Percentiles rank a stretch among this genome's conserved stretches.
phyloP scores from a whole-genome alignment of 2,329 filamentous ascomycete species.

The Colletotrichum karsti region DNA sequence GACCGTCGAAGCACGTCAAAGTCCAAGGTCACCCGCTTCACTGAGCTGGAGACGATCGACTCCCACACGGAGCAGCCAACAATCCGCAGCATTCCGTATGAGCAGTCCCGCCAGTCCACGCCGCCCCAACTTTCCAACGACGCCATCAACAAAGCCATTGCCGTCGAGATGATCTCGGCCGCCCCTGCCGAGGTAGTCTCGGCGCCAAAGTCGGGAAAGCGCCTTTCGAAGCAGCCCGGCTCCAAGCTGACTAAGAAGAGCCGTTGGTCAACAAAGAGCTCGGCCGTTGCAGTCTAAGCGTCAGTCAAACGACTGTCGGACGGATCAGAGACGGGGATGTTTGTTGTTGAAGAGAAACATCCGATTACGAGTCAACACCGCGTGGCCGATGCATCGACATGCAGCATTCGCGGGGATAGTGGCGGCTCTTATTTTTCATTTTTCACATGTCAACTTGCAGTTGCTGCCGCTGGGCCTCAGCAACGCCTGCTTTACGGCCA shows the following conservation, averaged over 20 bases:
- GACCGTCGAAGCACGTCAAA: conserved; percentile 33
- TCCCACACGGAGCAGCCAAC: conserved; percentile 32
- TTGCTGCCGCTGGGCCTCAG: conserved; percentile 16
- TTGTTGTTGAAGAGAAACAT: background rate
- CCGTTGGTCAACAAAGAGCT: conserved; percentile 38
- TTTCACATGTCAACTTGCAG: background rate
- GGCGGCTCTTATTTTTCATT: too few species aligned
- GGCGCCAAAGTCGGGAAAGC: conserved; percentile 33
- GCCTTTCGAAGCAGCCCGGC: conserved; percentile 39
- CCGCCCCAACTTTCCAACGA: conserved; percentile 29
- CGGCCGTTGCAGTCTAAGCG: conserved; percentile 37
- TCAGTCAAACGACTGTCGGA: background rate
- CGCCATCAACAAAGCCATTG: conserved; percentile 31
- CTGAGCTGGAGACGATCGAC: conserved; percentile 41
- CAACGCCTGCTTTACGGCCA: conserved; percentile 4
- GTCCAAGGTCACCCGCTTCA: conserved; percentile 36
- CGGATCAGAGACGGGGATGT: background rate
- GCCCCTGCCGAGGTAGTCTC: conserved; percentile 4
- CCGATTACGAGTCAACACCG: background rate
- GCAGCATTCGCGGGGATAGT: too few species aligned
- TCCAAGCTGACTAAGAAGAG: conserved; percentile 40
- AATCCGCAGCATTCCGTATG: conserved; percentile 6
- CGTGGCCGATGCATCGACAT: background rate
- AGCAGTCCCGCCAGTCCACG: conserved; percentile 7
- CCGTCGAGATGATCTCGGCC: conserved; percentile 10